Evolutionary conservation across 768 basidiomycete genomes (phyloP), one percentile per base, ranked within the genome.

Genomic region (Lactarius sanguifluus): DNA sequence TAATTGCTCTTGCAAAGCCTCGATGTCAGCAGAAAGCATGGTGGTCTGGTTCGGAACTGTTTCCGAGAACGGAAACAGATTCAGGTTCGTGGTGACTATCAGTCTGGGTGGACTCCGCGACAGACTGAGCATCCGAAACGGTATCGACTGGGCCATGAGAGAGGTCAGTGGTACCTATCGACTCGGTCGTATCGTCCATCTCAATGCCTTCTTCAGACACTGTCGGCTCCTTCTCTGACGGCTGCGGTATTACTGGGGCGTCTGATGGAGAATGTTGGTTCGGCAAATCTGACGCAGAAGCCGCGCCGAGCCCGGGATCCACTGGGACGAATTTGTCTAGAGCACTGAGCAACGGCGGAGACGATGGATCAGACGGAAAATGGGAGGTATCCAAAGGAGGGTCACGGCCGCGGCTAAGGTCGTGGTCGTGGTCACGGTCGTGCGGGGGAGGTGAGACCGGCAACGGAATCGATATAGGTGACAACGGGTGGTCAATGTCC

Each of bases 1-100:
- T 64, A 94, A 77, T 52, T 85, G 82, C 67, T 86, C 81, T 72
- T 86, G 88, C 61, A 93, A 76, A 40, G 77, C 78, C 62, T 91
- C 90, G 7, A 90, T 76, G 64, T 81, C 77, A 10, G 25, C 38
- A 3, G 64, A 61, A 61, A 45, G 69, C 72, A 25, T 66, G 65
- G n/a, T 45, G 45, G 13, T 52, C 52, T 20, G 47, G 25, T 41
- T 62, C 61, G 25, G 50, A 16, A 34, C 25, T n/a, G 20, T 63
- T 40, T 7, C 23, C 28, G 32, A 30, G 40, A 25, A 43, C 34
- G 23, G 56, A 25, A 16, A 25, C 56, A 28, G 57, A 36, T 36
- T 10, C 56, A 12, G 61, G 36, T 23, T 62, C 56, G 5, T 57
- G 61, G 50, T n/a, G n/a, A n/a, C 30, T 36, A 28, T 52, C 47